A percentile compares a stretch with the other conserved stretches of the same genome.
phyloP scores from a whole-genome alignment of 2,329 filamentous ascomycete species.

The Trichoderma sp. region DNA sequence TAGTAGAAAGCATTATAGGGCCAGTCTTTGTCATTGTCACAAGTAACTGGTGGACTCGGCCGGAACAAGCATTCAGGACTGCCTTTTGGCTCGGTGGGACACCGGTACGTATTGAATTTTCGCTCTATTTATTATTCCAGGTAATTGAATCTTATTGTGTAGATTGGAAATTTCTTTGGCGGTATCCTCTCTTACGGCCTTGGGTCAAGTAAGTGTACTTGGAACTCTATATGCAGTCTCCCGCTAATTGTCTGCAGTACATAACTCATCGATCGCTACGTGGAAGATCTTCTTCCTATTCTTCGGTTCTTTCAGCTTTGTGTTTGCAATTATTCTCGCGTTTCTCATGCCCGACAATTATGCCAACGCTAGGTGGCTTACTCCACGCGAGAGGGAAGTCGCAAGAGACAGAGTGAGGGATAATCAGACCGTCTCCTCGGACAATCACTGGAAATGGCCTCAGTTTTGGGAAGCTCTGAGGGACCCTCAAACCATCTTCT shows the following conservation, averaged over 20 bases:
- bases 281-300: neutral
- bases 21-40: constrained; percentile 9
- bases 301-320: neutral
- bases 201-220: neutral
- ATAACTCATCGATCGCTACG: neutral
- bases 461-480: neutral
- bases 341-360: neutral
- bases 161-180: neutral
- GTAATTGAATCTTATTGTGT: too few relatives aligned
- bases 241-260: neutral
- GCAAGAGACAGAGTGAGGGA: neutral
- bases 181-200: neutral
- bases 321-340: neutral
- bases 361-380: neutral
- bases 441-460: neutral
- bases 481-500: neutral
- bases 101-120: neutral
- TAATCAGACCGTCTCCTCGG: neutral
- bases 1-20: neutral
- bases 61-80: neutral
- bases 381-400: neutral
- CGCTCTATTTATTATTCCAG: too few relatives aligned
- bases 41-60: constrained; percentile 6
- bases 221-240: neutral
- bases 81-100: neutral